phyloP scores from a whole-genome alignment of 768 basidiomycete species.

The Pisolithus tinctorius region DNA sequence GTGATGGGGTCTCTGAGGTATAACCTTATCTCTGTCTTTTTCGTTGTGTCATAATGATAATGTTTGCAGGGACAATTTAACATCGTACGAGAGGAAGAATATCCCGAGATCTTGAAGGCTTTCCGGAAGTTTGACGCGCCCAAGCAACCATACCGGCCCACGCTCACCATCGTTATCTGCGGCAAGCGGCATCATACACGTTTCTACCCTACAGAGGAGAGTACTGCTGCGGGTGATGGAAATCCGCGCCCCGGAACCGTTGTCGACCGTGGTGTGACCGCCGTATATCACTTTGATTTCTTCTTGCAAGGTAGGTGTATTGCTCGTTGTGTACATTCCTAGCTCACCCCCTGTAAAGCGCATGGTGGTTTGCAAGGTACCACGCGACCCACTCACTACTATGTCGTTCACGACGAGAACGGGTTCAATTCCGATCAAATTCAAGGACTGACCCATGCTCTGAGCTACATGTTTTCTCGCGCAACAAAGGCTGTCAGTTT shows the following conservation, averaged over 20 bases:
- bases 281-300: slow-evolving; percentile 50
- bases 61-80: slow-evolving; percentile 40
- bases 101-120: slow-evolving; percentile 36
- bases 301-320: slow-evolving; percentile 40
- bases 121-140: slow-evolving; percentile 34
- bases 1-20: slow-evolving; percentile 79
- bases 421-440: slow-evolving; percentile 41
- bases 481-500: slow-evolving; percentile 44
- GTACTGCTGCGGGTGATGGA: slow-evolving; percentile 36
- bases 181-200: slow-evolving; percentile 55
- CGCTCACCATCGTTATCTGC: slow-evolving; percentile 47
- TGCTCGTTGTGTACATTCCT: neutral
- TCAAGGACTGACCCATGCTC: slow-evolving; percentile 48
- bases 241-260: slow-evolving; percentile 49
- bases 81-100: slow-evolving; percentile 38
- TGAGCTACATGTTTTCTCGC: slow-evolving; percentile 52
- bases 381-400: slow-evolving; percentile 49
- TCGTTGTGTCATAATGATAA: slow-evolving; percentile 10
- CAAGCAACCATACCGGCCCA: slow-evolving; percentile 35
- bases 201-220: slow-evolving; percentile 44
- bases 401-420: slow-evolving; percentile 49
- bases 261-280: slow-evolving; percentile 49
- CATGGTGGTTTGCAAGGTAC: slow-evolving; percentile 44
- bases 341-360: slow-evolving; percentile 14
- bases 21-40: slow-evolving; percentile 2